A percentile compares a stretch with the other conserved stretches of the same genome.
phyloP scores from a whole-genome alignment of 164 flowering plant genomes.

The Protea cynaroides region DNA sequence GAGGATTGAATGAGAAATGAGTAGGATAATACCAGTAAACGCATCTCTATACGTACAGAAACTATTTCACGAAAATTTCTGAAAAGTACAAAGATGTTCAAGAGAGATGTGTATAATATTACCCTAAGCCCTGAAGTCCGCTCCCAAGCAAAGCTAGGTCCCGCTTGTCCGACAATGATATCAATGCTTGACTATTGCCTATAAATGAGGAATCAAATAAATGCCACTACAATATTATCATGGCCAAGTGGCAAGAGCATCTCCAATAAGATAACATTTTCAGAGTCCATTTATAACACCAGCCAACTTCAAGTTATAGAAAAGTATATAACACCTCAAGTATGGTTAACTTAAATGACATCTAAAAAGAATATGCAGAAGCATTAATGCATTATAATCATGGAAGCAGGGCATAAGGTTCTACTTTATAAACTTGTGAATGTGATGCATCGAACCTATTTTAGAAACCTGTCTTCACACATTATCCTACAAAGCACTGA shows the following conservation, averaged over 20 bases:
- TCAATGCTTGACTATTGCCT: conserved; percentile 74
- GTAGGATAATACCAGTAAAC: not conserved
- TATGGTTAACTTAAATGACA: not conserved
- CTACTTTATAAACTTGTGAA: too few species aligned
- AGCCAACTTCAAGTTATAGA: not conserved
- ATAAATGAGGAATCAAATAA: conserved; percentile 5
- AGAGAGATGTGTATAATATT: not conserved
- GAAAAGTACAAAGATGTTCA: not conserved
- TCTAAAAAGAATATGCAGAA: not conserved
- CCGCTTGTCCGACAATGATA: conserved; percentile 86
- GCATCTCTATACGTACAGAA: not conserved
- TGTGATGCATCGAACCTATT: not conserved
- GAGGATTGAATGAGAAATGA: not conserved
- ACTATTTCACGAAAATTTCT: not conserved
- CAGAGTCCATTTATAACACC: not conserved
- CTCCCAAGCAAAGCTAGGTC: conserved; percentile 66
- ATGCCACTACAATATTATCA: not conserved
- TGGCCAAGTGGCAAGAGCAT: not conserved
- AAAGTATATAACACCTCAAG: not conserved
- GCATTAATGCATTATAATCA: not conserved
- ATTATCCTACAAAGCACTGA: too few species aligned
- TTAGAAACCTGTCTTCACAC: not conserved
- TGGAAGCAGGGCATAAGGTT: not conserved
- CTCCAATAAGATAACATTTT: not conserved
- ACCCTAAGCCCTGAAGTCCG: conserved; percentile 84